Evolutionary conservation across 148 eudicot species (phyloP).

Genomic region (Chenopodium quinoa): DNA sequence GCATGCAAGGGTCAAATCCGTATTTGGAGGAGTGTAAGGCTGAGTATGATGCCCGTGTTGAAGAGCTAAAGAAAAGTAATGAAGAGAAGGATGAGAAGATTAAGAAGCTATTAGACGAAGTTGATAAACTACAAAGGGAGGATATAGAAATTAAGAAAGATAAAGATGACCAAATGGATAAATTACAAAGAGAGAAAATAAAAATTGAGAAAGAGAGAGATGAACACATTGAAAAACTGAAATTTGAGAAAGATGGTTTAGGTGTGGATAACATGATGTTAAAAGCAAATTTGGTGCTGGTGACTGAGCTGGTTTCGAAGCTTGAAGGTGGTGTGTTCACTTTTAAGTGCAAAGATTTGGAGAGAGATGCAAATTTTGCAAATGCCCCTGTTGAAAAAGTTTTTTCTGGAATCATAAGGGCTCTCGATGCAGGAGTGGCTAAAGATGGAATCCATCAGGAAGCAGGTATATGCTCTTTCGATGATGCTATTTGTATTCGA

Average conservation of each 20-base stretch:
- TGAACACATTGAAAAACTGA: neutral
- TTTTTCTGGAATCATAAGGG: neutral
- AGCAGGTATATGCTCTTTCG: slow-evolving; percentile 19
- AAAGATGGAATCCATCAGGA: neutral
- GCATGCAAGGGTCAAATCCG: neutral
- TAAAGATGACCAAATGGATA: neutral
- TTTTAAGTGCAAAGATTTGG: neutral
- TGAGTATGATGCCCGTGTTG: neutral
- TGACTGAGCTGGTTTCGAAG: slow-evolving; percentile 14
- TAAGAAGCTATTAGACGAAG: neutral
- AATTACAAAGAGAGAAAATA: neutral
- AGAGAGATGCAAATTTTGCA: neutral
- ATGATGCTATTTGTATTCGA: neutral
- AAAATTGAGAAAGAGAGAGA: neutral
- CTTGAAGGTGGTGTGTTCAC: slow-evolving; percentile 22
- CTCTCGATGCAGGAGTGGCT: slow-evolving; percentile 1
- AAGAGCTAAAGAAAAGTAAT: neutral
- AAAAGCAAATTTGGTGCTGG: neutral
- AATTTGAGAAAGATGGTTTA: slow-evolving; percentile 12
- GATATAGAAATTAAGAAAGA: neutral
- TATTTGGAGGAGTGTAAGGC: slow-evolving; percentile 9
- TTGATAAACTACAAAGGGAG: neutral
- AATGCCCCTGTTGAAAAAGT: slow-evolving; percentile 10
- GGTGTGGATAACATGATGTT: slow-evolving; percentile 1
- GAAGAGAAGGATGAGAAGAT: neutral